These are phyloP conservation scores for Hippophae gyantsensis DNA, from an alignment of 306 rosid species.

Conservation along the genomic window DNA sequence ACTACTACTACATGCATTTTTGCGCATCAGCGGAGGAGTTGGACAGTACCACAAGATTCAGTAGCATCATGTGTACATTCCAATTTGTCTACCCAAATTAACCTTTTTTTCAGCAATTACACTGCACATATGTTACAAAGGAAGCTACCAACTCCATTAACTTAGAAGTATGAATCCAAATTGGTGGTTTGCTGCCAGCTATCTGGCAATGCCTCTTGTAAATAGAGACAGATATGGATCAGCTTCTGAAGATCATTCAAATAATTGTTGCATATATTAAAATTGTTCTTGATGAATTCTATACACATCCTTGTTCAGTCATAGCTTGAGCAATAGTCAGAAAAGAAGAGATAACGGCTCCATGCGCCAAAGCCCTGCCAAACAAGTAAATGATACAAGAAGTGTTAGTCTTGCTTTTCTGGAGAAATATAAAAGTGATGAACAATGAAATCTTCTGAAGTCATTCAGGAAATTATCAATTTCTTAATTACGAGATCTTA, in stretches of 20 bases:
- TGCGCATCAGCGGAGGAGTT: too few relatives aligned
- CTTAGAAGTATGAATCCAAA: slow-evolving; percentile 5
- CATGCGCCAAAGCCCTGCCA: slow-evolving; percentile 79
- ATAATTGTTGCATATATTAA: slow-evolving; percentile 4
- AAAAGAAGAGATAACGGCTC: slow-evolving; percentile 86
- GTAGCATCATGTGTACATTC: slow-evolving; percentile 15
- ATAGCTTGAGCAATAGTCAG: slow-evolving; percentile 92
- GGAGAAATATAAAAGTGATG: neutral
- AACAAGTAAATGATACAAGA: slow-evolving; percentile 6
- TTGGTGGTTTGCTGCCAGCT: slow-evolving; percentile 12
- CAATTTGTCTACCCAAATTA: slow-evolving; percentile 22
- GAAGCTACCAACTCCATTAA: slow-evolving; percentile 17
- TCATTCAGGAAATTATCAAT: too few relatives aligned
- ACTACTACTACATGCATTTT: slow-evolving; percentile 19
- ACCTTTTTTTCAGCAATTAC: slow-evolving; percentile 14
- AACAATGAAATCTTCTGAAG: neutral
- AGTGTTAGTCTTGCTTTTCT: neutral
- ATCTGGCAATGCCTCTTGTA: neutral
- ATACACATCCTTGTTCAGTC: slow-evolving; percentile 96
- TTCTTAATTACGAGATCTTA: too few relatives aligned
- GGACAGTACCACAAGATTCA: slow-evolving; percentile 12
- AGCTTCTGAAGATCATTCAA: slow-evolving; percentile 18
- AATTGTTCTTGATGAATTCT: slow-evolving; percentile 11
- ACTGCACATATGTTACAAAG: slow-evolving; percentile 44
- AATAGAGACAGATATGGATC: slow-evolving; percentile 6